These are phyloP conservation scores for Withania somnifera DNA, from an alignment of 305 asterid species.

Conservation along the genomic window DNA sequence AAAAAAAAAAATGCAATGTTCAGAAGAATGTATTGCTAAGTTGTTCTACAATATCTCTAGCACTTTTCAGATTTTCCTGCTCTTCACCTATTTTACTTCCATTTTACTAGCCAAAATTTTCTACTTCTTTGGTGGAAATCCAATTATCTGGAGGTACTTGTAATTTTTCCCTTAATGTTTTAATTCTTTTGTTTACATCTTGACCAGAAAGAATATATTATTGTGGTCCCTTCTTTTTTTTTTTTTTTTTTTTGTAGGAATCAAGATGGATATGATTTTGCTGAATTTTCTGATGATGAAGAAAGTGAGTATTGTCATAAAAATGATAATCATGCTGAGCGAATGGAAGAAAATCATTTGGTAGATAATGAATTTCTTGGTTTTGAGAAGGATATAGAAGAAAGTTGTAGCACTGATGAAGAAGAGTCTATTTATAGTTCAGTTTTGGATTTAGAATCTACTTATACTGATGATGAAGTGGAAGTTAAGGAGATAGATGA, in stretches of 20 bases:
- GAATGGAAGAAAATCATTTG: constrained; percentile 13
- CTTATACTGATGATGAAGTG: constrained; percentile 7
- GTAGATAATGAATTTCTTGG: constrained; percentile 5
- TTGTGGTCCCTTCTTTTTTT: not conserved
- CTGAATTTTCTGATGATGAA: constrained; percentile 38
- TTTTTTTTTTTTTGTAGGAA: constrained; percentile 28
- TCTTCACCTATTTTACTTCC: constrained; percentile 76
- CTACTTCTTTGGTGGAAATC: constrained; percentile 67
- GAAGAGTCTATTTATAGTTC: constrained; percentile 36
- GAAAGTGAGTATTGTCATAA: constrained; percentile 5
- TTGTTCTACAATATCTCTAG: constrained; percentile 73
- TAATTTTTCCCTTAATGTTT: not conserved
- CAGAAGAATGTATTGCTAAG: constrained; percentile 43
- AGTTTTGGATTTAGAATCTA: constrained; percentile 30
- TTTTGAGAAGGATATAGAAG: constrained; percentile 3
- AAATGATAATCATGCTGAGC: not conserved
- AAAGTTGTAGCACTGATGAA: constrained; percentile 14
- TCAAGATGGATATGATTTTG: constrained; percentile 45
- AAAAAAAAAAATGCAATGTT: constrained; percentile 56
- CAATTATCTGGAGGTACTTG: constrained; percentile 49
- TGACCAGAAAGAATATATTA: not conserved
- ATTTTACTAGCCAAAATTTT: constrained; percentile 55
- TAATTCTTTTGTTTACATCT: not conserved
- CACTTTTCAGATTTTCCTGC: constrained; percentile 55
- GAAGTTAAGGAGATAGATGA: constrained; percentile 21